Conservation (phyloP, 345 rosid species). For the Salix suchowensis region DNA sequence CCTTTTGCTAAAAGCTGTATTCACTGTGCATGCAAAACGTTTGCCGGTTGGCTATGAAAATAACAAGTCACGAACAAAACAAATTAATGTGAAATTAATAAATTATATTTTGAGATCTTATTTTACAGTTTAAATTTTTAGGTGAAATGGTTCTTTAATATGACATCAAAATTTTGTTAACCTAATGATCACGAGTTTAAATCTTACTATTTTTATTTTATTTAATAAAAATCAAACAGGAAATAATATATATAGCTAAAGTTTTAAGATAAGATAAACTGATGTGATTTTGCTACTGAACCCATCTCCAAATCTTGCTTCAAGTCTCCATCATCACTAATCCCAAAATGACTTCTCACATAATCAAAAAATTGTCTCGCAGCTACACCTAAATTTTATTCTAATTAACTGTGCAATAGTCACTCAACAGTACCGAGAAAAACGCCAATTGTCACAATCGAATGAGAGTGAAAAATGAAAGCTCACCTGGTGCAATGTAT, state of each 20-base stretch:
- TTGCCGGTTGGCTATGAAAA: neutral
- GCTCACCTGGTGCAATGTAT: constrained; percentile 88
- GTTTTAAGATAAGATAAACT: too few species aligned
- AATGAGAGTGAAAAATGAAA: neutral
- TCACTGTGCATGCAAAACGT: neutral
- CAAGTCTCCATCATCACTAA: neutral
- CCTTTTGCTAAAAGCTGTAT: neutral
- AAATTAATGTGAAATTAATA: neutral
- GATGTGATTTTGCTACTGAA: neutral
- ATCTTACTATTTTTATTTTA: too few species aligned
- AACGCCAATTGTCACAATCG: too few species aligned
- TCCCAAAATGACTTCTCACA: neutral
- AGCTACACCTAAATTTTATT: neutral
- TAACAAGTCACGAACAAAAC: neutral
- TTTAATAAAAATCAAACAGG: too few species aligned
- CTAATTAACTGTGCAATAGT: neutral
- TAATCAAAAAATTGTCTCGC: neutral
- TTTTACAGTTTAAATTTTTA: too few species aligned
- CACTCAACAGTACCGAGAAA: neutral
- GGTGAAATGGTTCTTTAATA: too few species aligned
- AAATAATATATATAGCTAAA: too few species aligned
- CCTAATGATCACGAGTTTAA: fast-evolving
- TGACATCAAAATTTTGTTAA: too few species aligned
- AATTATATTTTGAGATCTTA: too few species aligned
- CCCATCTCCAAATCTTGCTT: neutral